Evolutionary conservation across 306 rosid species (phyloP).

Genomic region (Citrullus mucosospermus): DNA sequence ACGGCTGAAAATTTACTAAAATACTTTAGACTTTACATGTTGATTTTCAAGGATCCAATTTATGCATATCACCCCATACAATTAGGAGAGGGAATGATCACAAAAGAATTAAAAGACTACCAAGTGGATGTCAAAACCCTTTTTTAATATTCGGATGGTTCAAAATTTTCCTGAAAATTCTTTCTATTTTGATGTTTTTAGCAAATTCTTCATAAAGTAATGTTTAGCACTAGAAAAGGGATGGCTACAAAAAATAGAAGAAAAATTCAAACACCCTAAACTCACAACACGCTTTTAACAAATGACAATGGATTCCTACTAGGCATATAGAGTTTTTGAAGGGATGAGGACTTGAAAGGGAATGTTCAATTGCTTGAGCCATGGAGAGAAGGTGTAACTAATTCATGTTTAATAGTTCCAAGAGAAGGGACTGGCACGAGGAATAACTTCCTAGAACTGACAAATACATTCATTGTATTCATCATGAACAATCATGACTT

Average conservation of each 20-base stretch:
- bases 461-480: neutral
- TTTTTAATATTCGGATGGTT: neutral
- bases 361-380: neutral
- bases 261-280: neutral
- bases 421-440: neutral
- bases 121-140: neutral
- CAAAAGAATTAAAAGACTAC: neutral
- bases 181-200: neutral
- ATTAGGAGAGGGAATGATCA: neutral
- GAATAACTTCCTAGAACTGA: neutral
- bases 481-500: neutral
- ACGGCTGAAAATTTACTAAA: slow-evolving; percentile 47
- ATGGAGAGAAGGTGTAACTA: neutral
- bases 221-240: neutral
- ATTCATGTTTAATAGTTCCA: neutral
- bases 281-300: neutral
- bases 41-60: neutral
- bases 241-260: neutral
- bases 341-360: neutral
- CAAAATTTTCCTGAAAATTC: neutral
- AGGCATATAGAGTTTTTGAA: too few relatives aligned
- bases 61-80: neutral
- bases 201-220: neutral
- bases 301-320: neutral
- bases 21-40: neutral